These are phyloP conservation scores for Lentinula raphanica DNA, from an alignment of 768 basidiomycete genomes.

Conservation along the genomic window DNA sequence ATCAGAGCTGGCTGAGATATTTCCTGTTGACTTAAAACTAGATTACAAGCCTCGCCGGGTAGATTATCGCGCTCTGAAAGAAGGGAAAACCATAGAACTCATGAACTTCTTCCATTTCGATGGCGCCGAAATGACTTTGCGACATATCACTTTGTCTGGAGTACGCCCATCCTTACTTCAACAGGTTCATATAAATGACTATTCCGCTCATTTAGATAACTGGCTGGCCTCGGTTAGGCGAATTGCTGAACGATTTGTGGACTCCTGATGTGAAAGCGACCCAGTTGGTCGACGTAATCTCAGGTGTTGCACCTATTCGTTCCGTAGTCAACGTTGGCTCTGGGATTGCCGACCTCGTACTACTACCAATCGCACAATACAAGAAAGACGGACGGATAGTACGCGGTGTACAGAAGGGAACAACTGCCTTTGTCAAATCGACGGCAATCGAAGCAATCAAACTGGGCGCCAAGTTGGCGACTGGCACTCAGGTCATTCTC, in stretches of 20 bases:
- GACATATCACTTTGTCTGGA: constrained; percentile 88
- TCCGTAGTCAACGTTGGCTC: constrained; percentile 97
- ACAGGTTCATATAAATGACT: constrained; percentile 5
- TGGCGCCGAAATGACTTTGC: constrained; percentile 94
- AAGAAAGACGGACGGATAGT: constrained; percentile 93
- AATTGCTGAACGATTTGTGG: constrained; percentile 95
- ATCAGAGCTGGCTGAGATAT: constrained; percentile 88
- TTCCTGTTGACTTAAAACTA: constrained; percentile 90
- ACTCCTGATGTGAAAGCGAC: constrained; percentile 99
- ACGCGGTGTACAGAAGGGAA: constrained; percentile 90
- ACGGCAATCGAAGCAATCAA: constrained; percentile 95
- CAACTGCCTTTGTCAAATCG: constrained; percentile 87
- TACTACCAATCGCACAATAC: constrained; percentile 96
- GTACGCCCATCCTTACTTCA: constrained; percentile 43
- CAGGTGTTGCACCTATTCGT: constrained; percentile 92
- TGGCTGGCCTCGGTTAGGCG: constrained; percentile 87
- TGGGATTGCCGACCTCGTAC: constrained; percentile 91
- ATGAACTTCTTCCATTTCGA: constrained; percentile 99
- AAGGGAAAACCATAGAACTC: constrained; percentile 90
- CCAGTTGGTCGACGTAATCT: constrained; percentile 93
- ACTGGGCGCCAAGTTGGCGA: constrained; percentile 88
- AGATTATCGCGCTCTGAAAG: constrained; percentile 84
- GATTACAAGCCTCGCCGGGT: constrained; percentile 98
- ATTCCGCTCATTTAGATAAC: constrained; percentile 58
- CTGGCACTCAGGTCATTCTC: constrained; percentile 95